Percentiles rank a stretch among this genome's conserved stretches.
These are phyloP conservation scores for Neoarthrinium moseri DNA, from an alignment of 2,329 filamentous ascomycete genomes.

Conservation along the genomic window DNA sequence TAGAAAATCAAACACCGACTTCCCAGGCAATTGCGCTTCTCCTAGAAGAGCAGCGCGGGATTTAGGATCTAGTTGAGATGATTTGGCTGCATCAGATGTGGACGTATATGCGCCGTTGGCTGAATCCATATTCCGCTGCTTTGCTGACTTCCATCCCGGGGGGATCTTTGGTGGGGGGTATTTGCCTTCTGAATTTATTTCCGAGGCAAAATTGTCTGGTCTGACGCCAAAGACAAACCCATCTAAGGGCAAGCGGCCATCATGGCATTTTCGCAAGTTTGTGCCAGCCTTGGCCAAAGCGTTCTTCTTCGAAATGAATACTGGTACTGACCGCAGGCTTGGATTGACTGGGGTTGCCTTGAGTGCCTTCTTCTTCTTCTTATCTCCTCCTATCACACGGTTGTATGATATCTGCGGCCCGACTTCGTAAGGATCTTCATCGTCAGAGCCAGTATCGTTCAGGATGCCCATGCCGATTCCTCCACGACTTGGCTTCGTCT, in stretches of 20 bases:
- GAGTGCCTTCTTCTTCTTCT: slow-evolving; percentile 59
- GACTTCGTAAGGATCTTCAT: slow-evolving; percentile 91
- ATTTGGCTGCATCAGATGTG: slow-evolving; percentile 73
- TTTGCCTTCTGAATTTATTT: slow-evolving; percentile 37
- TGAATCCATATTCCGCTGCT: slow-evolving; percentile 34
- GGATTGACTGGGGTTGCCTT: slow-evolving; percentile 59
- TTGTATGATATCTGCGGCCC: slow-evolving; percentile 90
- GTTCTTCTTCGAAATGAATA: slow-evolving; percentile 73
- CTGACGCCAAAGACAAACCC: slow-evolving; percentile 70
- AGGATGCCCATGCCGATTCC: slow-evolving; percentile 86
- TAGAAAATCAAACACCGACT: slow-evolving; percentile 94
- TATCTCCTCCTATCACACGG: slow-evolving; percentile 75
- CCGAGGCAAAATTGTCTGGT: slow-evolving; percentile 44
- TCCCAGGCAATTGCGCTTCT: slow-evolving; percentile 78
- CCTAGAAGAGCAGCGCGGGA: slow-evolving; percentile 78
- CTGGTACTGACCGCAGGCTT: slow-evolving; percentile 62
- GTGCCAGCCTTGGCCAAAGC: slow-evolving; percentile 34
- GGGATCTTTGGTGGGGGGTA: slow-evolving; percentile 70
- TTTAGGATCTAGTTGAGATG: slow-evolving; percentile 72
- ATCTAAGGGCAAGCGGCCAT: slow-evolving; percentile 75
- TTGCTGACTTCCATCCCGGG: slow-evolving; percentile 69
- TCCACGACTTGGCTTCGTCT: slow-evolving; percentile 50
- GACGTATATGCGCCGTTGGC: slow-evolving; percentile 52
- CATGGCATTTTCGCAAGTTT: slow-evolving; percentile 70
- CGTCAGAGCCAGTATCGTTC: slow-evolving; percentile 92